Percentiles rank a stretch among this genome's conserved stretches.
Evolutionary conservation across 1,284 basidiomycete genomes (phyloP).

Genomic region (Neonothopanus nambi): DNA sequence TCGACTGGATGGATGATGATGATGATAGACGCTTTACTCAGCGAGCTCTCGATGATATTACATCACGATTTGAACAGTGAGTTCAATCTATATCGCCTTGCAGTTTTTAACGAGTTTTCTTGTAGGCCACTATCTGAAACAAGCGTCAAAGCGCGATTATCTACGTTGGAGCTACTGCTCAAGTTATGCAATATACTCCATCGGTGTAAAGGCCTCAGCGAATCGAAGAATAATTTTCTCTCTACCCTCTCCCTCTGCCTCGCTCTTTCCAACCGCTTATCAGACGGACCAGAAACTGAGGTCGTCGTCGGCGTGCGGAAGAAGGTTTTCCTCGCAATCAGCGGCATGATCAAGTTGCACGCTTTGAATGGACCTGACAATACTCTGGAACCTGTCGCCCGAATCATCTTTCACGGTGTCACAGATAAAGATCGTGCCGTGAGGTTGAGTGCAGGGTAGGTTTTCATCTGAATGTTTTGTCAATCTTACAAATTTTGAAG

Average conservation of each 20-base stretch:
- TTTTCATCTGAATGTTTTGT: neutral
- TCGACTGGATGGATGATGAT: slow-evolving; percentile 49
- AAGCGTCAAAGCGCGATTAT: slow-evolving; percentile 29
- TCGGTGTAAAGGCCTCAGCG: slow-evolving; percentile 19
- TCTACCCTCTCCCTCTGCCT: slow-evolving; percentile 40
- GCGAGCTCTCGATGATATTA: slow-evolving; percentile 39
- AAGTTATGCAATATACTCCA: slow-evolving; percentile 31
- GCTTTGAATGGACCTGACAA: slow-evolving; percentile 33
- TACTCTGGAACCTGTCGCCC: slow-evolving; percentile 35
- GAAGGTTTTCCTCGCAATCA: slow-evolving; percentile 44
- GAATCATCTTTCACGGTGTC: slow-evolving; percentile 49
- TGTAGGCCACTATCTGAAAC: slow-evolving; percentile 37
- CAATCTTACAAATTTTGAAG: slow-evolving; percentile 3
- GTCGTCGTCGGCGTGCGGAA: slow-evolving; percentile 48
- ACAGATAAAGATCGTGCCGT: slow-evolving; percentile 56
- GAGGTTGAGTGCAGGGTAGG: slow-evolving; percentile 69
- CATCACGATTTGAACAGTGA: slow-evolving; percentile 43
- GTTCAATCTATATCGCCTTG: slow-evolving; percentile 10
- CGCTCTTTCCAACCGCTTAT: slow-evolving; percentile 39
- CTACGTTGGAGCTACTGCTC: slow-evolving; percentile 38
- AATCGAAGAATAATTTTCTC: slow-evolving; percentile 20
- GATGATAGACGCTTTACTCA: slow-evolving; percentile 35
- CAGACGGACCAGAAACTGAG: slow-evolving; percentile 47
- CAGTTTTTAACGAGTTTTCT: slow-evolving; percentile 8
- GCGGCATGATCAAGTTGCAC: slow-evolving; percentile 50